phyloP scores from a whole-genome alignment of 768 basidiomycete genomes.

The Sarcomyxa edulis region DNA sequence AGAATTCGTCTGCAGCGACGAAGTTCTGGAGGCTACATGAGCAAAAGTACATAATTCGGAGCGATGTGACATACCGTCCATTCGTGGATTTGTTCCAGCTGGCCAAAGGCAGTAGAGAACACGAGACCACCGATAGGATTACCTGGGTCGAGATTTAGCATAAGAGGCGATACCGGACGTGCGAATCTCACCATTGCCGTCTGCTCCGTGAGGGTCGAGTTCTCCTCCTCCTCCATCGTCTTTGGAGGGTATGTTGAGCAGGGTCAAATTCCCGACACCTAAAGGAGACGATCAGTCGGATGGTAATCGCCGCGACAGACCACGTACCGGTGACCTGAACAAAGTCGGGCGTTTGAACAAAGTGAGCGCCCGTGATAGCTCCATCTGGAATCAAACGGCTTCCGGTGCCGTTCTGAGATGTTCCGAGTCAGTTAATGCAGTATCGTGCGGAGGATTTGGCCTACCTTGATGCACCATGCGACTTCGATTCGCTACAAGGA shows the following conservation, averaged over 20 bases:
- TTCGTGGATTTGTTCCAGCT: conserved; percentile 54
- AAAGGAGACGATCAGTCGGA: conserved; percentile 1
- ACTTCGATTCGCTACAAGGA: conserved; percentile 32
- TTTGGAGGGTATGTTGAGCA: conserved; percentile 55
- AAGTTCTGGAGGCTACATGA: conserved; percentile 41
- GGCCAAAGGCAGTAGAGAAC: conserved; percentile 67
- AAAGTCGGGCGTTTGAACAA: conserved; percentile 71
- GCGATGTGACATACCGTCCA: conserved; percentile 52
- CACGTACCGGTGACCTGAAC: conserved; percentile 59
- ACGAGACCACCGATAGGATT: conserved; percentile 65
- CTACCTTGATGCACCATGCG: conserved; percentile 37
- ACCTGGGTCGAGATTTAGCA: conserved; percentile 19
- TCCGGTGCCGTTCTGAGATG: conserved; percentile 48
- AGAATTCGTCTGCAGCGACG: conserved; percentile 55
- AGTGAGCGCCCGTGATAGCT: conserved; percentile 61
- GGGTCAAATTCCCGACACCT: conserved; percentile 62
- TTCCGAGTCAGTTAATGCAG: conserved; percentile 3
- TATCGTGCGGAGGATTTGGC: conserved; percentile 1
- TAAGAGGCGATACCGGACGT: background rate
- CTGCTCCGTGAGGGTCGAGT: conserved; percentile 66
- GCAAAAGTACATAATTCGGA: conserved; percentile 1
- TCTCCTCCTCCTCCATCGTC: conserved; percentile 41
- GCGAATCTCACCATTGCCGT: conserved; percentile 42
- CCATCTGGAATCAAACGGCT: conserved; percentile 69
- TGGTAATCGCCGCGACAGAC: conserved; percentile 2